These are phyloP conservation scores for Mesotaenium endlicherianum DNA, from an alignment of 139 green algal species.

Conservation along the genomic window DNA sequence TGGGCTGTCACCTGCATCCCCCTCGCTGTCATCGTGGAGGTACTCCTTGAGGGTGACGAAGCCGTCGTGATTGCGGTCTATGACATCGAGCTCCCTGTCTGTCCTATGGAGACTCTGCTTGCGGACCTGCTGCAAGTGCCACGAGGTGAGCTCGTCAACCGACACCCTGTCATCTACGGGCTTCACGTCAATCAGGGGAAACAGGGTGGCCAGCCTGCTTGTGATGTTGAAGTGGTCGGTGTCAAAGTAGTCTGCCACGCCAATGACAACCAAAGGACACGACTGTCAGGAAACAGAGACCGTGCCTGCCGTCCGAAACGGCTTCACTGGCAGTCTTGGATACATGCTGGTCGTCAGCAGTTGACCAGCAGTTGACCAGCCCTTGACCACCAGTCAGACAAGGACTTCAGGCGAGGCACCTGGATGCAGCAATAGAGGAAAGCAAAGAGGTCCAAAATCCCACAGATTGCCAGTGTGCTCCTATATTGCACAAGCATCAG, in stretches of 20 bases:
- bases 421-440: no score
- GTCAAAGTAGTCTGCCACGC: constrained; percentile 16
- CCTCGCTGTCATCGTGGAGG: constrained; percentile 9
- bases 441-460: no score
- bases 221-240: constrained; percentile 42
- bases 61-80: constrained; percentile 13
- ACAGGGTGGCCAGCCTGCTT: constrained; percentile 19
- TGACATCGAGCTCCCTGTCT: constrained; percentile 24
- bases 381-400: no score
- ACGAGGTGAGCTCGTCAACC: constrained; percentile 21
- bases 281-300: not conserved
- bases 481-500: no score
- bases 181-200: constrained; percentile 27
- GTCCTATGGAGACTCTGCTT: constrained; percentile 19
- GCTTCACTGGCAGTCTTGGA: no score
- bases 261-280: not conserved
- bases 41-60: constrained; percentile 33
- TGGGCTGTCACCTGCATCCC: constrained; percentile 9
- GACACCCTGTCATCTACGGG: constrained; percentile 1
- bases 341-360: no score
- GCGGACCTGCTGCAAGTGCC: constrained; percentile 30
- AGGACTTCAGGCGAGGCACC: no score
- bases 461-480: no score
- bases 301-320: no score
- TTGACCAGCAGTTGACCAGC: no score